phyloP scores from a whole-genome alignment of 2,329 filamentous ascomycete species.

The Meredithiella fracta region DNA sequence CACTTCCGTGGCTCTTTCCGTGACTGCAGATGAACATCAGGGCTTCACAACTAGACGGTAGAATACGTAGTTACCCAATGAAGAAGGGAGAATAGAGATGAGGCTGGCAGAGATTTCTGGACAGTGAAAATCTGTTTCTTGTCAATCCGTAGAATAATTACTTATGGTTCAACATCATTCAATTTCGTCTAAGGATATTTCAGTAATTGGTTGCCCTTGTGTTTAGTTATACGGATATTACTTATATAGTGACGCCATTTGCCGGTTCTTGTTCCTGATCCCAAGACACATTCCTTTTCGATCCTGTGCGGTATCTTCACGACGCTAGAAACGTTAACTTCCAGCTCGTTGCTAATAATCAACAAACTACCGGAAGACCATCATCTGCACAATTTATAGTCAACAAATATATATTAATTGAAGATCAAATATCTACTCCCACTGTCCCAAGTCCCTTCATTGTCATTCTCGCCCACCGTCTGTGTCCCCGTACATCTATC shows the following conservation, averaged over 20 bases:
- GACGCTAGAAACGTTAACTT: not conserved
- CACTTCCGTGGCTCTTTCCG: not conserved
- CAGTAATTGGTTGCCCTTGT: no score
- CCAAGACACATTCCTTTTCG: not conserved
- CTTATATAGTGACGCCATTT: no score
- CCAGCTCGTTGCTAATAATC: not conserved
- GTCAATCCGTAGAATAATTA: not conserved
- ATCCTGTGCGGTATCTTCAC: not conserved
- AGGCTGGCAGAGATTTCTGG: not conserved
- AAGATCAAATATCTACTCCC: no score
- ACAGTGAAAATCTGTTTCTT: not conserved
- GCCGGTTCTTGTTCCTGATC: not conserved
- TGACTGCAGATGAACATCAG: not conserved
- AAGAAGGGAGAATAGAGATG: not conserved
- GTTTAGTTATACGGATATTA: no score
- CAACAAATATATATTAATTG: no score
- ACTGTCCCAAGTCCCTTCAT: no score
- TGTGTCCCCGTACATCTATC: no score
- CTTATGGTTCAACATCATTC: not conserved
- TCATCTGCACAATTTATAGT: no score
- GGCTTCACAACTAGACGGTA: not conserved
- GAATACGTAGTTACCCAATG: not conserved
- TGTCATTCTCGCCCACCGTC: no score
- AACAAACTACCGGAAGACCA: not conserved
- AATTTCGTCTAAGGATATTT: not conserved